A percentile compares a stretch with the other conserved stretches of the same genome.
phyloP scores from a whole-genome alignment of 345 rosid genomes.

The Capsella bursapastoris region DNA sequence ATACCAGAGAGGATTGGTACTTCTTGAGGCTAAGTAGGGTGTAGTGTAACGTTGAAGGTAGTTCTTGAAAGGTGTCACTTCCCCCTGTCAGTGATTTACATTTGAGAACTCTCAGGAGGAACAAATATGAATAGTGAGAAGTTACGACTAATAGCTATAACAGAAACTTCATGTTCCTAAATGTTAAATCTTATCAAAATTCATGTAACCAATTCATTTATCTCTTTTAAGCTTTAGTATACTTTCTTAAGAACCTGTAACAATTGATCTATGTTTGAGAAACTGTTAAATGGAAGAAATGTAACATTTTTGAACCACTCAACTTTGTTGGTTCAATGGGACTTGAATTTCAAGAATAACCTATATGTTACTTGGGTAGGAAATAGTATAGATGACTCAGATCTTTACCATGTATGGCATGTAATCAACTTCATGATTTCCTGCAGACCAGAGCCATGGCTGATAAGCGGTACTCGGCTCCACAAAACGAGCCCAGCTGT shows the following conservation, averaged over 20 bases:
- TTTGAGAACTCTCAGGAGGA: background rate
- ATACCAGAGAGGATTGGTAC: conserved; percentile 88
- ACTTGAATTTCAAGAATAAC: background rate
- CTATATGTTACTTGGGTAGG: background rate
- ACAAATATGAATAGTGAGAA: conserved; percentile 1
- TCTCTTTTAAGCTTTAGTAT: background rate
- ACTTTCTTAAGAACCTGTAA: background rate
- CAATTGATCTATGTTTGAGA: background rate
- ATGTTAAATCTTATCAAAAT: background rate
- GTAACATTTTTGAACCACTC: background rate
- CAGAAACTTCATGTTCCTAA: background rate
- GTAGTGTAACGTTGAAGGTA: conserved; percentile 85
- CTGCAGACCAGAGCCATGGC: conserved; percentile 96
- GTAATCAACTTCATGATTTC: conserved; percentile 92
- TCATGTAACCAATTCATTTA: conserved; percentile 8
- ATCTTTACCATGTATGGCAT: conserved; percentile 87
- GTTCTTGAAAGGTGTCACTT: conserved; percentile 78
- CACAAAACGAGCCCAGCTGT: conserved; percentile 88
- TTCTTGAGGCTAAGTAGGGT: conserved; percentile 76
- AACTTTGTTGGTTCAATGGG: background rate
- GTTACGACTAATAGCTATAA: background rate
- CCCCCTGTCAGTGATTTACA: conserved; percentile 57
- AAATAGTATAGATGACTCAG: background rate
- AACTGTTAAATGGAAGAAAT: background rate
- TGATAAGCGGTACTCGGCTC: conserved; percentile 91